Base-by-base conservation (phyloP, 345 rosid species). In the Arabis alpina region DNA sequence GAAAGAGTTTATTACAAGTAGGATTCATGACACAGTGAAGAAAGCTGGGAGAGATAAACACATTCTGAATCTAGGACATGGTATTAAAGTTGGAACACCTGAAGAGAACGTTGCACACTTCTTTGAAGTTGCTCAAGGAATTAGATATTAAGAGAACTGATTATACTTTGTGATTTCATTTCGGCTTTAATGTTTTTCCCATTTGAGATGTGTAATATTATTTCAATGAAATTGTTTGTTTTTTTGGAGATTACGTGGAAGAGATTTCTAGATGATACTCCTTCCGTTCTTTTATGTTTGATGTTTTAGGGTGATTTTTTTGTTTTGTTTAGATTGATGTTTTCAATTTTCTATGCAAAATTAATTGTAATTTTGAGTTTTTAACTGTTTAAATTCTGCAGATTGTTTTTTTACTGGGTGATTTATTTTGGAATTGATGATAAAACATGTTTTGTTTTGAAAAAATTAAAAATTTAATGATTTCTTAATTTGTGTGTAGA, bases 91-190 rank as follows among this genome's bases (percentile, higher is more conserved):
- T 25, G 99, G 99, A 58, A 91, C 98, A 8, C 99, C 93, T 0
- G 99, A 95, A 74, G 97, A 88, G 73, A 92, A 90, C 41, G 98
- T 88, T 72, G 96, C 97, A 72, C 98, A 92, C 74, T 92, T 92
- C 83, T 92, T 90, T 56, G 88, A 92, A 73, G 89, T 90, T 74
- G 93, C 97, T 5, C 85, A 89, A 79, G 86, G 82, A 40, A 76
- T 92, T 69, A 89, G 91, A 73, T 92, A 95, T 81, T 86, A 71
- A 70, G 34, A 71, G 8, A 55, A 3, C 14, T 19, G 40, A 30
- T 34, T 40, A 14, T 66, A 67, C 23, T 60, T 51, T 74, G 42
- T 74, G 57, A 30, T 65, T 65, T 74, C 19, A 50, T 40, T 65
- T 57, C 47, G 66, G 72, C 61, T 66, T 73, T 25, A 28, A 6